Evolutionary conservation across 1,139 yeast species (phyloP), one percentile per base, ranked within the genome.

Genomic region (Protomyces arabidopsidicola): DNA sequence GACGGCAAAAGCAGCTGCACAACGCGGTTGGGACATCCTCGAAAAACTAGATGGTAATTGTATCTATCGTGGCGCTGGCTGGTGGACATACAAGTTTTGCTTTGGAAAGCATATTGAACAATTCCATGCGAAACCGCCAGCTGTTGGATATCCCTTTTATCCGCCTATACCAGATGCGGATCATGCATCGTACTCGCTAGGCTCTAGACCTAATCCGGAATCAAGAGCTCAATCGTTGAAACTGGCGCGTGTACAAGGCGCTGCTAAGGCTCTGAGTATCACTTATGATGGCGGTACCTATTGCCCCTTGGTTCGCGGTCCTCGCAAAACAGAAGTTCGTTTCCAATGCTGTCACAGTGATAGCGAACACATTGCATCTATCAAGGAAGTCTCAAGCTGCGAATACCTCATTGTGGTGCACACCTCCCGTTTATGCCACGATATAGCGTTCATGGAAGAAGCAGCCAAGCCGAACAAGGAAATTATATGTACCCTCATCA

Each of bases 321-420:
- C 85, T 3, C 79, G 97, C 66, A 75, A 80, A 1, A 77, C 85
- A 1, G 88, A 86, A 63, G 75, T 91, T 2, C 82, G 83, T 59
- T 90, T 86, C 71, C 77, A 80, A 42, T 91, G 98, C 74, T 85
- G 84, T 68, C 79, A 81, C 0, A 70, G 72, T 1, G 69, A 73
- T 1, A 67, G 68, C 8, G 72, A 69, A 14, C 67, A 69, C 3
- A 74, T 84, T 2, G 75, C 75, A 18, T 79, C 80, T 66, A 81
- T 86, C 0, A 77, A 77, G 60, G 98, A 91, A 74, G 77, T 83
- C 60, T 82, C 81, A 67, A 86, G 93, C 0, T 90, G 97, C 73
- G 83, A 83, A 56, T 90, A 90, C 71, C 80, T 81, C 68, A 79
- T 86, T 73, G 78, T 78, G n/a, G 75, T 90, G 1, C 79, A 80